phyloP scores from a whole-genome alignment of 2,329 filamentous ascomycete genomes.

The Paraphaeosphaeria sporulosa region DNA sequence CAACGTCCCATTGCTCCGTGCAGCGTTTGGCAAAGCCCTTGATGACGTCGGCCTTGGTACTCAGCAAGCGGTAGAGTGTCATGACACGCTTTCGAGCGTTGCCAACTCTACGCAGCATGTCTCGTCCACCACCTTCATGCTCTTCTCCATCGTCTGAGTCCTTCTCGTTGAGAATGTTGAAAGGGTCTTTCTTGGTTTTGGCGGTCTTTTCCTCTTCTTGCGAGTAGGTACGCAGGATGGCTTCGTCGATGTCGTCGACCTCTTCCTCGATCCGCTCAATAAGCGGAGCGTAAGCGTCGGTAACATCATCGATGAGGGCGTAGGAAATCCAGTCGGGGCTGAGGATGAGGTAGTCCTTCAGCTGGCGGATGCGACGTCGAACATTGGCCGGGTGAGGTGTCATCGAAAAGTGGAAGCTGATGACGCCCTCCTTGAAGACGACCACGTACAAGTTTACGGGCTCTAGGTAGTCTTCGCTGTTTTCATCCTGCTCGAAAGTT shows the following conservation, averaged over 20 bases:
- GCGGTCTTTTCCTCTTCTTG: conserved; percentile 53
- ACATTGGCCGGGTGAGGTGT: conserved; percentile 97
- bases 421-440: conserved; percentile 92
- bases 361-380: conserved; percentile 86
- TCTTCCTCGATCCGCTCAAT: conserved; percentile 95
- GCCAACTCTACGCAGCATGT: conserved; percentile 92
- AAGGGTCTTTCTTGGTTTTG: conserved; percentile 35
- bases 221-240: conserved; percentile 83
- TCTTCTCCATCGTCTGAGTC: conserved; percentile 53
- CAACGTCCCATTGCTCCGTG: conserved; percentile 97
- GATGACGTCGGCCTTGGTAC: conserved; percentile 98
- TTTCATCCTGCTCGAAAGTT: conserved; percentile 93
- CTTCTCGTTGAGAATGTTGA: conserved; percentile 46
- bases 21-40: conserved; percentile 98
- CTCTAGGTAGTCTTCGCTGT: conserved; percentile 88
- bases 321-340: conserved; percentile 99
- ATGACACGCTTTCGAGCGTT: conserved; percentile 98
- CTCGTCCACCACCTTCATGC: conserved; percentile 60
- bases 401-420: conserved; percentile 97
- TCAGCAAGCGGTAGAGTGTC: conserved; percentile 88
- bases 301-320: conserved; percentile 97
- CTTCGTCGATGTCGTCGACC: conserved; percentile 95
- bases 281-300: conserved; percentile 90
- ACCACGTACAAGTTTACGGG: conserved; percentile 98
- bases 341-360: conserved; percentile 91